Evolutionary conservation across 2,329 filamentous ascomycete species (phyloP).

Genomic region (Fonsecaea multimorphosa): DNA sequence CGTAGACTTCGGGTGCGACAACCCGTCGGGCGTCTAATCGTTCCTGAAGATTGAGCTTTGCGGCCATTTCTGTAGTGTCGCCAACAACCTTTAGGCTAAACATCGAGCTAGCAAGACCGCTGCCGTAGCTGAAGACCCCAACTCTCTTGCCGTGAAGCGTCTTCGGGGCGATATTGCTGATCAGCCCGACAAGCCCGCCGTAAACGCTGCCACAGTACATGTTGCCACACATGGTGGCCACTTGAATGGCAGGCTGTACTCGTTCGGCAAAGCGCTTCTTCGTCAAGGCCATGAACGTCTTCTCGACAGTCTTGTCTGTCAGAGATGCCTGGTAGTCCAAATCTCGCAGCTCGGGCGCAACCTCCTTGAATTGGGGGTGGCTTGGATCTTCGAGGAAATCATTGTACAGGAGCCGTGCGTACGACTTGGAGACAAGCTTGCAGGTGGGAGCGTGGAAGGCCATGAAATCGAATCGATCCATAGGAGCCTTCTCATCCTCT

Average conservation of each 20-base stretch:
- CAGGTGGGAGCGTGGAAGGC: conserved; percentile 84
- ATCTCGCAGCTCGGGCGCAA: conserved; percentile 76
- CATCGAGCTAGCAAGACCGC: conserved; percentile 75
- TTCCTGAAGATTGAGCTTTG: conserved; percentile 72
- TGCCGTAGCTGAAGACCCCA: conserved; percentile 79
- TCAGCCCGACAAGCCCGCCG: conserved; percentile 62
- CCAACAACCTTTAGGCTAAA: conserved; percentile 71
- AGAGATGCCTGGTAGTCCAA: conserved; percentile 80
- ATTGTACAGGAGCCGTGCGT: conserved; percentile 82
- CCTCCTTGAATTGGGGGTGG: conserved; percentile 71
- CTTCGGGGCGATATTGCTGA: conserved; percentile 68
- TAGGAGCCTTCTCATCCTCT: conserved; percentile 62
- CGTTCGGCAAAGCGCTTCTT: conserved; percentile 86
- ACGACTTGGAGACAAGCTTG: conserved; percentile 87
- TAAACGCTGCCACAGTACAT: conserved; percentile 69
- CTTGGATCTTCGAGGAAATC: conserved; percentile 77
- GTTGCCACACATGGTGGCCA: conserved; percentile 75
- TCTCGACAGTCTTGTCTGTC: conserved; percentile 81
- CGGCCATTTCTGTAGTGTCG: conserved; percentile 70
- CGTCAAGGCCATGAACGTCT: conserved; percentile 81
- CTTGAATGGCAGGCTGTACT: conserved; percentile 73
- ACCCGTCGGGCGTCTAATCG: conserved; percentile 69
- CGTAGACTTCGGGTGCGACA: conserved; percentile 74
- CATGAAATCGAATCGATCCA: conserved; percentile 85
- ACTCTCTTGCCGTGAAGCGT: conserved; percentile 73